Base-by-base conservation (phyloP, 2,329 filamentous ascomycete genomes). In the Penicillium sclerotiorum region DNA sequence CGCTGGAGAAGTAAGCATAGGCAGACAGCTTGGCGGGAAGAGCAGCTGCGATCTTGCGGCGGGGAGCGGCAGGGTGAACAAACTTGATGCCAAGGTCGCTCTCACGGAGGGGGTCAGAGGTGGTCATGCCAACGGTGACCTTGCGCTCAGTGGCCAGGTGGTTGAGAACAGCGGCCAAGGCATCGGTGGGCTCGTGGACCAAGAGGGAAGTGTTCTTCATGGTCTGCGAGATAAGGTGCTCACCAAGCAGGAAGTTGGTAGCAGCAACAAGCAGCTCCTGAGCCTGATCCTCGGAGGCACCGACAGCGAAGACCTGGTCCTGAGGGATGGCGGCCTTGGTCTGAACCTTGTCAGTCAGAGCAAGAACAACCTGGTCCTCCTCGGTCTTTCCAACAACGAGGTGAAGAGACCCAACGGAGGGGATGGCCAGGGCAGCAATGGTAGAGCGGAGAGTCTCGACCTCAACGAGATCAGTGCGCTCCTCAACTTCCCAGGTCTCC, bases 151-250 rank as follows among this genome's bases (percentile, higher is more conserved):
- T 15, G 6, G 42, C 18, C 20, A 25, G 15, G 11, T 36, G 25
- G 6, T 17, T 25, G 13, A 45, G 42, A 35, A 21, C 30, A 9
- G 20, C 30, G 2, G 42, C 30, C 21, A 45, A 20, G 9, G 22
- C 21, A 17, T 15, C n/a, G 18, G 42, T 25, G 13, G 42, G 30
- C 30, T 45, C 42, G n/a, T 45, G 42, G 13, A 45, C 30, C 42
- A 45, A 11, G 6, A 45, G 20, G 2, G 20, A 18, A 2, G 21
- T 20, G 30, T 21, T 21, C 15, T 23, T 27, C 3, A 20, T 9
- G 3, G 28, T 20, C 12, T 36, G 20, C 3, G 30, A 35, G n/a
- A 45, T 13, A 13, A 45, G 18, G 17, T 36, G 17, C 8, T 23
- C 8, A 28, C 20, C 42, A 12, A 45, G 28, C 2, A 45, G 42